A percentile compares a stretch with the other conserved stretches of the same genome.
phyloP scores from a whole-genome alignment of 306 rosid genomes.

The Bauhinia variegata region DNA sequence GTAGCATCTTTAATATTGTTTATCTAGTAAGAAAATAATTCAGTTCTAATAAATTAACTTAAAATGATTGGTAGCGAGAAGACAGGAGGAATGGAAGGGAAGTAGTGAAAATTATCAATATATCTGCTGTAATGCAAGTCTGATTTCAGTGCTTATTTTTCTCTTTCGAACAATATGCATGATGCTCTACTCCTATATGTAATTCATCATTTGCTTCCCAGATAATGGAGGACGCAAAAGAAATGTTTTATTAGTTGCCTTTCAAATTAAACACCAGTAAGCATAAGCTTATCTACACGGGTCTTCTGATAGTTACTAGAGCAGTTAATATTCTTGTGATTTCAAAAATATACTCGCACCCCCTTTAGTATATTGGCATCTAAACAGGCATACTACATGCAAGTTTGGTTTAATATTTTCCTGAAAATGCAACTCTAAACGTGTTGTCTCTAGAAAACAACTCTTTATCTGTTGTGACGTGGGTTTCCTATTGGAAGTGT shows the following conservation, averaged over 20 bases:
- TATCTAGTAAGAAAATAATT: background rate
- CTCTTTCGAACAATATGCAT: background rate
- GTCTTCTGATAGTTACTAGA: background rate
- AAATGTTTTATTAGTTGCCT: background rate
- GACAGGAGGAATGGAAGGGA: background rate
- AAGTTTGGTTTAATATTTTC: conserved; percentile 1
- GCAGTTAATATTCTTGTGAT: background rate
- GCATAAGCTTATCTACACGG: background rate
- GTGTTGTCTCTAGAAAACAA: conserved; percentile 1
- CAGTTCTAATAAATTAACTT: background rate
- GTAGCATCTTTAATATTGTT: background rate
- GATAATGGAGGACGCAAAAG: background rate
- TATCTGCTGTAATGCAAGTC: background rate
- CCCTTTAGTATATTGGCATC: background rate
- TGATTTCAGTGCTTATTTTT: background rate
- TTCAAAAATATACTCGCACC: background rate
- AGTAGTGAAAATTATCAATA: background rate
- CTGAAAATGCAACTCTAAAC: background rate
- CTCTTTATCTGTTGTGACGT: conserved; percentile 23
- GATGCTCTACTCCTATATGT: background rate
- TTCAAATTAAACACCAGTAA: background rate
- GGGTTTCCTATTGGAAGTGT: conserved; percentile 41
- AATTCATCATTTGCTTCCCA: background rate
- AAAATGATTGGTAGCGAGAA: background rate
- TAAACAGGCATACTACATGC: background rate